phyloP scores from a whole-genome alignment of 1,284 basidiomycete genomes.

The Omphalotus olearius region DNA sequence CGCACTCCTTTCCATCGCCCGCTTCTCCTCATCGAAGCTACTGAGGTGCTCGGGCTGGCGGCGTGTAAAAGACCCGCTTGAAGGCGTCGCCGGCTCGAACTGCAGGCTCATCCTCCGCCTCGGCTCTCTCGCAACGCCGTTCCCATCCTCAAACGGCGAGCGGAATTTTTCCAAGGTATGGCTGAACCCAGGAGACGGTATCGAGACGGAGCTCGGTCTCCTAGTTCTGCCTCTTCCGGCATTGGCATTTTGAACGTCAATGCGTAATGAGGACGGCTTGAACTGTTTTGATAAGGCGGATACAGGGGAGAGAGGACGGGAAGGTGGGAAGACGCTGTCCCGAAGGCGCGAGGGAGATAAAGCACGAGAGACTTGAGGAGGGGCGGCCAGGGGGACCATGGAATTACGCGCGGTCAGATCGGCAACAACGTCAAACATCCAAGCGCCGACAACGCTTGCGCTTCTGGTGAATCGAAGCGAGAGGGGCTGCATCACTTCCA shows the following conservation, averaged over 20 bases:
- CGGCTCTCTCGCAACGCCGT: background rate
- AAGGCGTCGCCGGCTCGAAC: slow-evolving; percentile 53
- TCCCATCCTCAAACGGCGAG: background rate
- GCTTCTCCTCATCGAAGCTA: slow-evolving; percentile 41
- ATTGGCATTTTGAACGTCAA: background rate
- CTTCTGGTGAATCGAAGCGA: slow-evolving; percentile 16
- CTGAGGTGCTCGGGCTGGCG: slow-evolving; percentile 30
- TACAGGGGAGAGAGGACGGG: background rate
- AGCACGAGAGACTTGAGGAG: slow-evolving; percentile 3
- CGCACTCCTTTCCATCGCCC: slow-evolving; percentile 34
- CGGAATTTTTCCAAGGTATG: too few species aligned
- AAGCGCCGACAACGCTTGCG: slow-evolving; percentile 44
- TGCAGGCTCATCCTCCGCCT: slow-evolving; percentile 51
- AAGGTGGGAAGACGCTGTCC: background rate
- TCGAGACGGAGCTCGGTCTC: slow-evolving; percentile 6
- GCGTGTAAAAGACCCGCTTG: slow-evolving; percentile 28
- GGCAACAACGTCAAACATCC: slow-evolving; percentile 76
- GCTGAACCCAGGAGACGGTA: background rate
- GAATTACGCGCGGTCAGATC: slow-evolving; percentile 45
- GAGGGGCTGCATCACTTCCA: slow-evolving; percentile 15
- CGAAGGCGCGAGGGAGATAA: slow-evolving; percentile 5
- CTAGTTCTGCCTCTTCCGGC: background rate
- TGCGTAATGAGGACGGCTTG: background rate
- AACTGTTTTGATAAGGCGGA: background rate
- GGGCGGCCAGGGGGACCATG: slow-evolving; percentile 18